phyloP scores from a whole-genome alignment of 495 filamentous ascomycete species.

The Neurospora tetraspora region DNA sequence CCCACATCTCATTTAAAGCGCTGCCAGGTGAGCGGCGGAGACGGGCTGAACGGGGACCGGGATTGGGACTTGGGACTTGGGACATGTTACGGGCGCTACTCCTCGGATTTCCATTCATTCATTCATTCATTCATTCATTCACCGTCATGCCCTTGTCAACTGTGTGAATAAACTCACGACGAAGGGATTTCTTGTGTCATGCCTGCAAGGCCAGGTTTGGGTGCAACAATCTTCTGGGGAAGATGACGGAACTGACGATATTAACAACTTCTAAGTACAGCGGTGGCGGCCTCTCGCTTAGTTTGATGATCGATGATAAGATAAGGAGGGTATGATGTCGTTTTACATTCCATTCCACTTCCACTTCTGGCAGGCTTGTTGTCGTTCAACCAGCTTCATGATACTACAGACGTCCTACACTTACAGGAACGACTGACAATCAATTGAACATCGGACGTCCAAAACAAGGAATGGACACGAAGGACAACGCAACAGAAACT shows the following conservation, averaged over 20 bases:
- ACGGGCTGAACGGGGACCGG: not conserved
- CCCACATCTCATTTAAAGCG: conserved; percentile 11
- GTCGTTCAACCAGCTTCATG: not conserved
- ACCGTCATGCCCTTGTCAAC: not conserved
- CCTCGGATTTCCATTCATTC: not conserved
- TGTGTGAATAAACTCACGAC: not conserved
- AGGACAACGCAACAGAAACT: not conserved
- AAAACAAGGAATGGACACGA: not conserved
- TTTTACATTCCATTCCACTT: not conserved
- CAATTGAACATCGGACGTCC: not conserved
- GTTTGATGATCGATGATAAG: not conserved
- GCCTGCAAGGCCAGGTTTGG: not conserved
- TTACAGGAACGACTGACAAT: not conserved
- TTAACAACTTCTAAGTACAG: not conserved
- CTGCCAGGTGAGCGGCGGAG: not conserved
- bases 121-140: not conserved
- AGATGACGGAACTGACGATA: not conserved
- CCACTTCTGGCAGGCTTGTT: not conserved
- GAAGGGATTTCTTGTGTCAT: not conserved
- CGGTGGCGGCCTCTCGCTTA: not conserved
- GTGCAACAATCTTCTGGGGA: not conserved
- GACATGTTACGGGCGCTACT: not conserved
- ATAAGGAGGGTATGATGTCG: not conserved
- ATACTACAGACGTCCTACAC: not conserved
- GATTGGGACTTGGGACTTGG: not conserved